Evolutionary conservation across 1,139 yeast genomes (phyloP), one percentile per base, ranked within the genome.

Genomic region (Suhomyces bokatorum): DNA sequence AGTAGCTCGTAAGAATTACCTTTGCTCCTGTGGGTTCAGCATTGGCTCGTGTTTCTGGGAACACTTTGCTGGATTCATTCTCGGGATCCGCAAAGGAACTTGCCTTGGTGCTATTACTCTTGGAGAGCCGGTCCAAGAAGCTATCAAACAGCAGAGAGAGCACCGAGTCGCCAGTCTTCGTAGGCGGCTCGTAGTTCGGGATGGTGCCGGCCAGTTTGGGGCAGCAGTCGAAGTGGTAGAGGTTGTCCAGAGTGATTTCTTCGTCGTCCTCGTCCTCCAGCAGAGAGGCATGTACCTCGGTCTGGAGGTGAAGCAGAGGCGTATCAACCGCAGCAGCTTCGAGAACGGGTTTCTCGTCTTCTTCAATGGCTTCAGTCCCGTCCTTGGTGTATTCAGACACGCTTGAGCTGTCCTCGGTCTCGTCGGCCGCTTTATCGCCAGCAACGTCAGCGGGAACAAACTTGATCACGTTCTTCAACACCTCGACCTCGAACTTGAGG

Each of bases 401-500:
- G 11, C 7, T n/a, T 3, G 32, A 8, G 22, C 40, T 28, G 24
- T 39, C 40, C 22, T 37, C 35, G 1, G 22, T 8, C 13, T 30
- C 34, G 6, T 37, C 30, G 22, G 15, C 32, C n/a, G 5, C 29
- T 26, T 11, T 26, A 12, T 39, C 46, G 20, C 10, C 29, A 5
- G 29, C 39, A 12, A 26, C n/a, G 3, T 35, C 42, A 10, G 47
- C 37, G 3, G 56, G 57, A 3, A 43, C 17, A 27, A 54, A 52
- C 38, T 37, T 44, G 34, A 54, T 47, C 6, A 47, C 41, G 10
- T 42, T 42, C 36, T 44, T 39, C 12, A 40, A 32, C 27, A 53
- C 48, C 12, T 29, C 39, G 27, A 64, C 51, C 12, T 39, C 51
- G 46, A 65, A 70, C 14, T 49, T 37, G 39, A 69, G 56, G 12